Evolutionary conservation across 257 asterid genomes (phyloP).

Genomic region (Nyctanthes arbortristis): DNA sequence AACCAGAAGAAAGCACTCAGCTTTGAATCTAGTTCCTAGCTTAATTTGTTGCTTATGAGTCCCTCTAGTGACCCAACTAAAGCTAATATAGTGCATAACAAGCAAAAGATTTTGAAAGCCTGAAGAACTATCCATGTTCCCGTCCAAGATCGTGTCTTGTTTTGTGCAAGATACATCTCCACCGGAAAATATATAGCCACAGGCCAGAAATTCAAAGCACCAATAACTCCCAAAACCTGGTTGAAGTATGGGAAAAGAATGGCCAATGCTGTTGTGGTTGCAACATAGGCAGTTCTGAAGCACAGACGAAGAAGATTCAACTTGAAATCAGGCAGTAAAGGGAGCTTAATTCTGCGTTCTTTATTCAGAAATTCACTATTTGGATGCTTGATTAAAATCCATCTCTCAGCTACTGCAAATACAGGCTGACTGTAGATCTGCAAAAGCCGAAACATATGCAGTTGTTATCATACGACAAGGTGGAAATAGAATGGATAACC

Average conservation of each 20-base stretch:
- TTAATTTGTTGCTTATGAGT: slow-evolving; percentile 44
- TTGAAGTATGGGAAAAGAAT: slow-evolving; percentile 67
- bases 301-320: slow-evolving; percentile 57
- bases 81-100: slow-evolving; percentile 47
- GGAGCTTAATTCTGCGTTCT: slow-evolving; percentile 45
- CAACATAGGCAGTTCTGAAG: slow-evolving; percentile 63
- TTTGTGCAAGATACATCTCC: slow-evolving; percentile 64
- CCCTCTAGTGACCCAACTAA: slow-evolving; percentile 64
- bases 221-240: slow-evolving; percentile 60
- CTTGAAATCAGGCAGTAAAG: slow-evolving; percentile 42
- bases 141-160: slow-evolving; percentile 56
- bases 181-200: slow-evolving; percentile 66
- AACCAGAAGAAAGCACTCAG: not conserved
- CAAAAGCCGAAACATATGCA: slow-evolving; percentile 16
- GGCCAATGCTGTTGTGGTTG: slow-evolving; percentile 52
- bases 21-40: slow-evolving; percentile 21
- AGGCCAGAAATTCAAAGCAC: slow-evolving; percentile 73
- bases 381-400: slow-evolving; percentile 36
- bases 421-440: slow-evolving; percentile 73
- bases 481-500: not conserved
- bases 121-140: slow-evolving; percentile 54
- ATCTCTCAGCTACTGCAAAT: slow-evolving; percentile 54
- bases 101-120: slow-evolving; percentile 45
- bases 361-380: slow-evolving; percentile 36
- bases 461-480: not conserved